Evolutionary conservation across 2,329 filamentous ascomycete genomes (phyloP).

Genomic region (Hawksworthiomyces lignivorus): DNA sequence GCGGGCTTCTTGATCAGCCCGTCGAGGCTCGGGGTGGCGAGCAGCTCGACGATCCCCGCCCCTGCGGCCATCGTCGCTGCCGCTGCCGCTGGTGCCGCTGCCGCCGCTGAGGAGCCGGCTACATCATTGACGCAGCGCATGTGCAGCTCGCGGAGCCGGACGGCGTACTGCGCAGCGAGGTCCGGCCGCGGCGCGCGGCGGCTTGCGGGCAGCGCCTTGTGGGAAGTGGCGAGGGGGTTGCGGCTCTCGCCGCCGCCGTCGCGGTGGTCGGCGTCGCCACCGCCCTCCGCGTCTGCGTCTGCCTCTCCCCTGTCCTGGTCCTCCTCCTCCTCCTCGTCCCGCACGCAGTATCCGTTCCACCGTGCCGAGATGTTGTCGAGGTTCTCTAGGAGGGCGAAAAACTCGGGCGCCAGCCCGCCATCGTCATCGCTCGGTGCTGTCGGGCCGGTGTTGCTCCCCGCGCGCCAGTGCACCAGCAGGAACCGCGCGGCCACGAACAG

Average conservation of each 20-base stretch:
- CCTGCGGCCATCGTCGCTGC: slow-evolving; percentile 2
- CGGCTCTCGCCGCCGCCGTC: too few relatives aligned
- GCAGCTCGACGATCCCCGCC: too few relatives aligned
- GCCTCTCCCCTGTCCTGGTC: too few relatives aligned
- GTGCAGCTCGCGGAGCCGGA: slow-evolving; percentile 1
- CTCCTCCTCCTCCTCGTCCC: not conserved
- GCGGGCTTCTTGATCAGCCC: too few relatives aligned
- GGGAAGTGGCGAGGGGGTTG: too few relatives aligned
- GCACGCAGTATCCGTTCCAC: slow-evolving; percentile 5
- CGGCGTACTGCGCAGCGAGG: slow-evolving; percentile 3
- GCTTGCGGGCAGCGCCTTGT: too few relatives aligned
- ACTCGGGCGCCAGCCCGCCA: not conserved
- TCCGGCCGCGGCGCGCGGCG: not conserved
- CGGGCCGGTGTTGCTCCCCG: slow-evolving; percentile 19
- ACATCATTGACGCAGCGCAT: not conserved
- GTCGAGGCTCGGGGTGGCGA: too few relatives aligned
- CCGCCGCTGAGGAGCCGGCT: too few relatives aligned
- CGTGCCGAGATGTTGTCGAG: slow-evolving; percentile 6
- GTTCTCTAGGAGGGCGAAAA: slow-evolving; percentile 4
- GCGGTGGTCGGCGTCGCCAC: too few relatives aligned
- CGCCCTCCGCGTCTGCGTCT: too few relatives aligned
- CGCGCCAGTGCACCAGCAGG: slow-evolving; percentile 25
- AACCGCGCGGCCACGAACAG: slow-evolving; percentile 36
- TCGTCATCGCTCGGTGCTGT: slow-evolving; percentile 28
- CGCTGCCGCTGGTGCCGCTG: not conserved